Percentiles rank a stretch among this genome's conserved stretches.
These are phyloP conservation scores for Suhomyces prunicola DNA, from an alignment of 805 yeast genomes.

Conservation along the genomic window DNA sequence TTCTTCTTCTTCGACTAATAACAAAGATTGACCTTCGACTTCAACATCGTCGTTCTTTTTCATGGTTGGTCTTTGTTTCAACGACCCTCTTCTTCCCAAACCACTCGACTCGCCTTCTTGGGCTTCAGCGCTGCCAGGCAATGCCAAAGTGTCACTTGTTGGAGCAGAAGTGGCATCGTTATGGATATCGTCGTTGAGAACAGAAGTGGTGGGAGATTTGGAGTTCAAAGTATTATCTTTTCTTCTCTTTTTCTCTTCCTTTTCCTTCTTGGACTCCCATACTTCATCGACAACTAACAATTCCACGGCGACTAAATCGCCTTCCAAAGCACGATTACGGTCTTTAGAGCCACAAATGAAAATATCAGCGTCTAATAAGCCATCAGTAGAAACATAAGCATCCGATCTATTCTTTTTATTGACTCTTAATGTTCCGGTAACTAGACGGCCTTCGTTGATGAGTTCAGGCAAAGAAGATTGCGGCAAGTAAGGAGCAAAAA, in stretches of 20 bases:
- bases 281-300: slow-evolving; percentile 93
- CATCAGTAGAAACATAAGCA: slow-evolving; percentile 98
- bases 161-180: slow-evolving; percentile 72
- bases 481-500: slow-evolving; percentile 94
- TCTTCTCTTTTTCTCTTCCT: slow-evolving; percentile 94
- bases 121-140: slow-evolving; percentile 12
- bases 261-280: slow-evolving; percentile 94
- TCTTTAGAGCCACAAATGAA: slow-evolving; percentile 98
- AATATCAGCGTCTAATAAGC: slow-evolving; percentile 91
- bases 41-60: slow-evolving; percentile 98
- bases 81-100: slow-evolving; percentile 76
- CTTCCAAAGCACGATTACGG: slow-evolving; percentile 95
- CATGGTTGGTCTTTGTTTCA: slow-evolving; percentile 93
- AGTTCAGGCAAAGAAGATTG: slow-evolving; percentile 89
- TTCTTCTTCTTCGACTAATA: slow-evolving; percentile 93
- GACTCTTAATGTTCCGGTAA: slow-evolving; percentile 88
- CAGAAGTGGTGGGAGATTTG: slow-evolving; percentile 31
- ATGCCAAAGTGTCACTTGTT: slow-evolving; percentile 14
- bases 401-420: slow-evolving; percentile 95
- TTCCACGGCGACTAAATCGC: slow-evolving; percentile 95
- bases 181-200: slow-evolving; percentile 65
- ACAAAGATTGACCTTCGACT: slow-evolving; percentile 93
- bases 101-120: slow-evolving; percentile 30
- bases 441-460: slow-evolving; percentile 85
- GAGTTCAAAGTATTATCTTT: slow-evolving; percentile 53